phyloP scores from a whole-genome alignment of 139 green algal species.

The Haematococcus lacustris region DNA sequence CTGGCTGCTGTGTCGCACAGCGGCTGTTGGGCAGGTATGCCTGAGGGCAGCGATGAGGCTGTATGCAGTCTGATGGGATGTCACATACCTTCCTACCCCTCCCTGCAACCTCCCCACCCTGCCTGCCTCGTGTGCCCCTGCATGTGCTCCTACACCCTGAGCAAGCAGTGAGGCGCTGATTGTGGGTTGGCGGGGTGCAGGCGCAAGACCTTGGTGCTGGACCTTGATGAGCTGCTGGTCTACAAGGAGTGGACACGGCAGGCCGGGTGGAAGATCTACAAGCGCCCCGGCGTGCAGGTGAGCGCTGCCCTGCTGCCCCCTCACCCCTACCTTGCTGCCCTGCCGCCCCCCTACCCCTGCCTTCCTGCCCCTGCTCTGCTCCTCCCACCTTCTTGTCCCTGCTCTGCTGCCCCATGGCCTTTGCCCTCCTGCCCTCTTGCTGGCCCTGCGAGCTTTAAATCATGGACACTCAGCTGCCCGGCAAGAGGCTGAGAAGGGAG shows the following conservation, averaged over 20 bases:
- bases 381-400: too few relatives aligned
- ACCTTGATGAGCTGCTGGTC: constrained; percentile 90
- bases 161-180: neutral
- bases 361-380: neutral
- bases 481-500: neutral
- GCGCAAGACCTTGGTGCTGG: constrained; percentile 88
- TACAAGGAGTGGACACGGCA: constrained; percentile 85
- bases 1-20: neutral
- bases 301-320: neutral
- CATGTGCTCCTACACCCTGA: too few relatives aligned
- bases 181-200: neutral
- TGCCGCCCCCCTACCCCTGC: neutral
- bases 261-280: constrained; percentile 77
- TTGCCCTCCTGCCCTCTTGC: too few relatives aligned
- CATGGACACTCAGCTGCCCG: neutral
- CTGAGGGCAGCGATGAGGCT: too few relatives aligned
- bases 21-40: too few relatives aligned
- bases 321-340: neutral
- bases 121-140: too few relatives aligned
- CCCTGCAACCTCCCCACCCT: too few relatives aligned
- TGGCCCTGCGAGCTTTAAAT: too few relatives aligned
- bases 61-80: neutral
- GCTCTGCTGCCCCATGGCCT: too few relatives aligned
- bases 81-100: neutral
- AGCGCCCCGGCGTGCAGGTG: constrained; percentile 72